Evolutionary conservation across 164 flowering plant species (phyloP), one percentile per base, ranked within the genome.

Genomic region (Stephania japonica): DNA sequence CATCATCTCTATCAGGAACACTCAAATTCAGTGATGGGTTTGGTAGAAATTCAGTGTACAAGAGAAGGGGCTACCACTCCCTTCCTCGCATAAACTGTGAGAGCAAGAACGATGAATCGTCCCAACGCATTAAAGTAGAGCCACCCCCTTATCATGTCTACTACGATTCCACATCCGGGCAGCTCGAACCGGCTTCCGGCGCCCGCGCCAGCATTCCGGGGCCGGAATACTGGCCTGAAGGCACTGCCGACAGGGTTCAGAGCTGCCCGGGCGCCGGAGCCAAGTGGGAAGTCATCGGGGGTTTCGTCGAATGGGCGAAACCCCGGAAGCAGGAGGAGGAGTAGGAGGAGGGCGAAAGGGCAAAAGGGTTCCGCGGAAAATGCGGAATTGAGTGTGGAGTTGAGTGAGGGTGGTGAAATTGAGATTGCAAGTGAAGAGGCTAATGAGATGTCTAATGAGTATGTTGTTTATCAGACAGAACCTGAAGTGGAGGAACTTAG

Each of bases 261-360:
- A 81, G 99, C 96, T 74, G 93, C 96, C 41, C 81, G 87, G 75
- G 98, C 99, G 81, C 99, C 99, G 69, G 87, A 81, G 67, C 99
- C 99, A 49, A 81, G 82, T 38, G 99, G 92, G 27, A 76, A 76
- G 23, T 91, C 98, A 16, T 43, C 80, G 50, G 93, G 90, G 56
- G 75, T 80, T 75, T 88, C 98, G 49, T 92, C 99, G 21, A 90
- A 74, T 85, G 99, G 99, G 10, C 84, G 87, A 81, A 84, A 65
- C 38, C 99, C 99, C 47, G 99, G 99, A 78, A 95, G 99, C 77
- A 85, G 99, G 81, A 85, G 99, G 76, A 92, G 84, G 79, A 85
- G 99, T 75, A 92, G 84, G 79, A 89, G 82, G 79, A 73, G 83
- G 72, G 38, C 1, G 38, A 91, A 81, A 80, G 77, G 88, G 73